Base-by-base conservation (phyloP, 1,284 basidiomycete genomes). In the Ceratobasidium sp. region DNA sequence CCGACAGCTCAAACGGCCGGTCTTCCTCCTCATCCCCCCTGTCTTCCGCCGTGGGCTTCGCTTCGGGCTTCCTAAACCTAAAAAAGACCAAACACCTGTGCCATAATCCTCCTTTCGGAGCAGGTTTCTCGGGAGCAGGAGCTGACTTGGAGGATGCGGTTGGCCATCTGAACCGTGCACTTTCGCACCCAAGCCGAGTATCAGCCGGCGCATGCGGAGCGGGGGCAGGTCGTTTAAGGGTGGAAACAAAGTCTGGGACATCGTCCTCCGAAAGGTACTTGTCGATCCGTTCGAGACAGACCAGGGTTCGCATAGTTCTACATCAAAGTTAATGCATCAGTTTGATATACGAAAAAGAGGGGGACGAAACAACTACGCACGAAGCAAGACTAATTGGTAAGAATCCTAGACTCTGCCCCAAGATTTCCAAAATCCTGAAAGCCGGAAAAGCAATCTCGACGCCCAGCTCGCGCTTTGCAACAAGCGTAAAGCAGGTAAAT, bases 391-490 rank as follows among this genome's bases (percentile, higher is more conserved):
- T 76, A 64, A 79, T 70, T n/a, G 80, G 80, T n/a, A 80, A 64
- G 44, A 78, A n/a, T 4, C 70, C 58, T 20, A 78, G 26, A 67
- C 58, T 66, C 33, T 55, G 70, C 13, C 64, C 78, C 49, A 80
- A 66, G 18, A 80, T 77, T 7, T 58, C 53, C 49, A 80, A 75
- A 46, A 71, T 63, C 5, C 53, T 26, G 28, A 80, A 66, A 1
- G 77, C 77, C 6, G 79, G 79, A 28, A 80, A 80, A 15, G 79
- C 79, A 23, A 80, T 73, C 9, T 77, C 68, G 7, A 78, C 70
- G 3, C 42, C 56, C 18, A 80, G 60, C 63, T 80, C 77, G 15
- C 64, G 13, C 26, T 64, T 42, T 3, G 68, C 77, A 0, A 80
- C 42, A 18, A 78, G 77, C n/a, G 73, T 72, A 58, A 73, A 80